phyloP scores from a whole-genome alignment of 2,329 filamentous ascomycete species.

The Diaporthe caulivora region DNA sequence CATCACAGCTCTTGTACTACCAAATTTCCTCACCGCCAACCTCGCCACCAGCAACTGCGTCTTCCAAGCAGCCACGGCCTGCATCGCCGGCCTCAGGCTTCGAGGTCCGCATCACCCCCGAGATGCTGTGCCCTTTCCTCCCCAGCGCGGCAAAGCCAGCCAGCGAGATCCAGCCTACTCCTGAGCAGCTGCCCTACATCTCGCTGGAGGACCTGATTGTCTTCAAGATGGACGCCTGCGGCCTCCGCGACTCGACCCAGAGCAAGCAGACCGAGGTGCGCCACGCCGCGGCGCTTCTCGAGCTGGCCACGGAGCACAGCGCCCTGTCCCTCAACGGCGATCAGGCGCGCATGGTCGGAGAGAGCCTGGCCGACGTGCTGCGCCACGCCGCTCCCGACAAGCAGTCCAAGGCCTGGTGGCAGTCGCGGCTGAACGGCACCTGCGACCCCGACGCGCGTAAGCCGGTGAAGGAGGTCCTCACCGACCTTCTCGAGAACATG shows the following conservation, averaged over 20 bases:
- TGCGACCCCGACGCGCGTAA: conserved; percentile 39
- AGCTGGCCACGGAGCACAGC: conserved; percentile 38
- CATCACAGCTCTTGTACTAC: conserved; percentile 37
- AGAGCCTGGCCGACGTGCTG: conserved; percentile 36
- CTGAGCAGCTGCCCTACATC: conserved; percentile 36
- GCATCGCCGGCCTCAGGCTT: conserved; percentile 28
- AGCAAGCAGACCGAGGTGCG: conserved; percentile 38
- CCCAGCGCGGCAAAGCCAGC: conserved; percentile 35
- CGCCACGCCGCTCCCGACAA: conserved; percentile 34
- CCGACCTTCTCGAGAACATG: conserved; percentile 38
- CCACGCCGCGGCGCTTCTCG: conserved; percentile 36
- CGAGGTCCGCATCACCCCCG: conserved; percentile 39
- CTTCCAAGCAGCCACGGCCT: background rate
- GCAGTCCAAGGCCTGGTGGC: conserved; percentile 39
- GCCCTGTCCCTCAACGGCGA: conserved; percentile 37
- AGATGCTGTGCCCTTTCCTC: conserved; percentile 40
- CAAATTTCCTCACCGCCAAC: conserved; percentile 23
- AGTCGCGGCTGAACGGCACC: conserved; percentile 36
- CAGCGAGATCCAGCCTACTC: conserved; percentile 30
- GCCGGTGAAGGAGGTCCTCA: conserved; percentile 37
- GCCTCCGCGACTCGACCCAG: conserved; percentile 35
- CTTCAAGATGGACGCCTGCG: conserved; percentile 40
- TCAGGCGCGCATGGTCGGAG: conserved; percentile 35
- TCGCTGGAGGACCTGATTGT: conserved; percentile 37
- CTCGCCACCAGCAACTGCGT: conserved; percentile 29